phyloP scores from a whole-genome alignment of 805 yeast species.

The Nakazawaea holstii region DNA sequence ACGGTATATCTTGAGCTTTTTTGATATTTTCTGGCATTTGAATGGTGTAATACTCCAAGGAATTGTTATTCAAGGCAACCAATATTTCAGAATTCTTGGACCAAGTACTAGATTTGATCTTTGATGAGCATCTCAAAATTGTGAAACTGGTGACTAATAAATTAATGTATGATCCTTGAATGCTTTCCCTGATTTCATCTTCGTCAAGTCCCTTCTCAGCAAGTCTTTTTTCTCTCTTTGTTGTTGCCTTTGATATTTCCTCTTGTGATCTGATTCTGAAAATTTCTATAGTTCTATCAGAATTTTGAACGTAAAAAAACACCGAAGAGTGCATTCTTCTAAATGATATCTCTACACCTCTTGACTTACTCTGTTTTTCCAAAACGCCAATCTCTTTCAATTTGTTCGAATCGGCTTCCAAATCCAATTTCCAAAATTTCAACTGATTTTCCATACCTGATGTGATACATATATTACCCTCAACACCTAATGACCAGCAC shows the following conservation, averaged over 20 bases:
- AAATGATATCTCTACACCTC: constrained; percentile 61
- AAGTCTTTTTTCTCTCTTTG: constrained; percentile 73
- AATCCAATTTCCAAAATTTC: constrained; percentile 75
- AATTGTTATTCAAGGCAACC: constrained; percentile 65
- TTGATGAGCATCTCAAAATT: constrained; percentile 56
- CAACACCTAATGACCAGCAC: constrained; percentile 77
- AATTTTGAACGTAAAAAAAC: constrained; percentile 67
- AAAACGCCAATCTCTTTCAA: constrained; percentile 58
- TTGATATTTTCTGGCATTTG: constrained; percentile 50
- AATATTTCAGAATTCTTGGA: constrained; percentile 51
- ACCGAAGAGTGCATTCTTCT: constrained; percentile 31
- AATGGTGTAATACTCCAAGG: constrained; percentile 63
- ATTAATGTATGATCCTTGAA: constrained; percentile 41
- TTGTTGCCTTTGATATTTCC: constrained; percentile 73
- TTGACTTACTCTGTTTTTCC: constrained; percentile 71
- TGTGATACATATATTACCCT: constrained; percentile 49
- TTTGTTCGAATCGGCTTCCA: constrained; percentile 43
- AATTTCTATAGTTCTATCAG: constrained; percentile 75
- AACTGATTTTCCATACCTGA: constrained; percentile 78
- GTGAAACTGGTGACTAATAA: constrained; percentile 67
- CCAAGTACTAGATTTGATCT: constrained; percentile 68
- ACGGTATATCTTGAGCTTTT: constrained; percentile 41
- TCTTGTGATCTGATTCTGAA: constrained; percentile 71
- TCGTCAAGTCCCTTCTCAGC: constrained; percentile 61
- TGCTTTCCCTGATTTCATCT: constrained; percentile 52